Evolutionary conservation across 1,139 yeast species (phyloP), one percentile per base, ranked within the genome.

Genomic region (Yamadazyma songkhlaensis): DNA sequence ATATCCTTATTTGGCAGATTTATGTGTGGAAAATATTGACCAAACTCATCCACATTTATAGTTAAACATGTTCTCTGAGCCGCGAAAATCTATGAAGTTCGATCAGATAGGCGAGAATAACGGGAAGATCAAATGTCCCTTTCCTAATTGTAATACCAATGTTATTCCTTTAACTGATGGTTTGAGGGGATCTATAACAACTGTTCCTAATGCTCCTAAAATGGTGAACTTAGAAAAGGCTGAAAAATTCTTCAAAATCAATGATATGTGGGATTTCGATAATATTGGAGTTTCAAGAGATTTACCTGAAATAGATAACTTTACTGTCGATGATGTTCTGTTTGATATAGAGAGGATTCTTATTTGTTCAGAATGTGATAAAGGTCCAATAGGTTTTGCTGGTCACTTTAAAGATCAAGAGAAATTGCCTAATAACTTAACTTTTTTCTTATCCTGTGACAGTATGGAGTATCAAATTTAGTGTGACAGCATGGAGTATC

Each of bases 221-320:
- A 67, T 67, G 68, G 51, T 62, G 21, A 50, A 47, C 20, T 40
- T 54, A 4, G 40, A 54, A 1, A 25, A 32, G 11, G 26, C 37
- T 9, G 15, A 42, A 11, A 32, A 47, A n/a, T 79, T 74, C 47
- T 62, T 64, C 38, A 51, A 59, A 23, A 55, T 81, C 2, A 51
- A 61, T 3, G 86, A 83, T 48, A 79, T 80, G 42, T 84, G 90
- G 90, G 84, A 78, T 46, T 84, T 84, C 49, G 90, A 83, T 47
- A 84, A 84, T 50, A 74, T 84, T 32, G 90, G 88, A 1, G 92
- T 84, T 2, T 81, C 89, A 1, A 65, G 71, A 53, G 71, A 79
- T 21, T 44, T 55, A 11, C 54, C 54, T 3, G 47, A 49, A 9
- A 48, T 58, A 29, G 39, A 51, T 33, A 41, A 40, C 14, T 45